These are phyloP conservation scores for Dendryphion nanum DNA, from an alignment of 2,329 filamentous ascomycete species.

Conservation along the genomic window DNA sequence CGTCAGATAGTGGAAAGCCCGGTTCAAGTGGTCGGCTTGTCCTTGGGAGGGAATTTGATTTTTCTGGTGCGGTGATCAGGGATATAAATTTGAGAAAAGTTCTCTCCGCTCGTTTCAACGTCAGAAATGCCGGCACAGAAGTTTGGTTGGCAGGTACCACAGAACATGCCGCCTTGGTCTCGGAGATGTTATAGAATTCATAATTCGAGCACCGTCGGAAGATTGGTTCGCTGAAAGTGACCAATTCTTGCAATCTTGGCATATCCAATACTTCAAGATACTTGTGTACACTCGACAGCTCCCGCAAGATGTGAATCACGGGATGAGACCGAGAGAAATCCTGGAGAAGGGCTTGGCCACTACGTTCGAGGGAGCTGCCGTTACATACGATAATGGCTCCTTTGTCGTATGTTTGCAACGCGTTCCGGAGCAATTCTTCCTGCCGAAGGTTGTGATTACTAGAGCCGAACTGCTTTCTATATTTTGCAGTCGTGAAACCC, in stretches of 20 bases:
- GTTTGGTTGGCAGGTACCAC: conserved; percentile 23
- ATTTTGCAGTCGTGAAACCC: conserved; percentile 61
- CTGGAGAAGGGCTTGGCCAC: conserved; percentile 58
- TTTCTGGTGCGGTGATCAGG: conserved; percentile 54
- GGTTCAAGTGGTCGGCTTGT: conserved; percentile 63
- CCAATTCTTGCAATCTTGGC: conserved; percentile 57
- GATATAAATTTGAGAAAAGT: conserved; percentile 70
- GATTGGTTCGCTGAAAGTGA: conserved; percentile 57
- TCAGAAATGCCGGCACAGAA: conserved; percentile 58
- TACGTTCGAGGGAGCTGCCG: conserved; percentile 65
- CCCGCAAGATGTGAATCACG: conserved; percentile 68
- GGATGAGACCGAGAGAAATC: conserved; percentile 65
- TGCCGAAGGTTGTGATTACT: conserved; percentile 64
- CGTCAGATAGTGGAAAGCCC: conserved; percentile 63
- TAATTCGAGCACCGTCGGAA: conserved; percentile 68
- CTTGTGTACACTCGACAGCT: conserved; percentile 62
- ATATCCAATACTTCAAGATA: conserved; percentile 58
- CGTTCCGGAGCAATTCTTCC: conserved; percentile 59
- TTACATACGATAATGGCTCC: conserved; percentile 71
- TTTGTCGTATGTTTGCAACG: conserved; percentile 58
- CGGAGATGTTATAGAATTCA: conserved; percentile 74
- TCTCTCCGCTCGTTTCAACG: conserved; percentile 65
- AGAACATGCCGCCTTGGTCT: conserved; percentile 38
- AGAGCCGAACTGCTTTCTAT: conserved; percentile 62
- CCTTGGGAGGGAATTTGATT: conserved; percentile 40